Conservation (phyloP, 2,329 filamentous ascomycete species). For the Venturia nashicola region DNA sequence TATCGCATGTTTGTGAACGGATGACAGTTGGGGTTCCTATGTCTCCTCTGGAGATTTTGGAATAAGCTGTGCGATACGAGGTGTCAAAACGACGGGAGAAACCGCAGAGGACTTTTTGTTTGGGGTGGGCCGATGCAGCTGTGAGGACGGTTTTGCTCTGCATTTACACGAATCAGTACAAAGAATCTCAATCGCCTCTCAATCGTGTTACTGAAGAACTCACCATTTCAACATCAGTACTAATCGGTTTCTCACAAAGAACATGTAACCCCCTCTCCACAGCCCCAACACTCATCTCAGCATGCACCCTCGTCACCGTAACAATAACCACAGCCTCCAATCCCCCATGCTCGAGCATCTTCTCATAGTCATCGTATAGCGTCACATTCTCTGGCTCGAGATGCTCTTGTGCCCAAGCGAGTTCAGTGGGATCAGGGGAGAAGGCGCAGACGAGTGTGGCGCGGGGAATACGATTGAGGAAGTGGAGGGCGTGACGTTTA, state of each 20-base stretch:
- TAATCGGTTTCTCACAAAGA: constrained; percentile 48
- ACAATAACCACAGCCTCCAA: constrained; percentile 44
- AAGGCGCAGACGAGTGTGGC: constrained; percentile 36
- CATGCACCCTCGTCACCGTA: constrained; percentile 43
- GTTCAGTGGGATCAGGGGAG: constrained; percentile 29
- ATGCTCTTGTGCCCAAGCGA: constrained; percentile 36
- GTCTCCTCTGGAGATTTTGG: constrained; percentile 37
- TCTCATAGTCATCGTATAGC: constrained; percentile 42
- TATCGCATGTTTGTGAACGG: constrained; percentile 56
- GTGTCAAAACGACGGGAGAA: constrained; percentile 56
- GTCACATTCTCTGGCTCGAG: constrained; percentile 38
- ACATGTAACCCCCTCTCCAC: constrained; percentile 44
- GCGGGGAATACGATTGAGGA: constrained; percentile 30
- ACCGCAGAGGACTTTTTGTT: constrained; percentile 55
- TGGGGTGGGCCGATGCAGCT: constrained; percentile 40
- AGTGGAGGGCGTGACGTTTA: constrained; percentile 34
- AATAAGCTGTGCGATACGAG: constrained; percentile 49
- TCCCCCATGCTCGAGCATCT: constrained; percentile 44
- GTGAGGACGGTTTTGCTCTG: constrained; percentile 47
- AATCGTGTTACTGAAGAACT: neutral
- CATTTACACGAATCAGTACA: constrained; percentile 26
- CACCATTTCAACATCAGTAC: constrained; percentile 42
- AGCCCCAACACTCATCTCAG: constrained; percentile 44
- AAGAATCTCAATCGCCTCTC: too few species aligned
- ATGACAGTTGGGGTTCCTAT: constrained; percentile 51